These are phyloP conservation scores for Phytophthora crassamura DNA, from an alignment of 352 stramenopile species.

Conservation along the genomic window DNA sequence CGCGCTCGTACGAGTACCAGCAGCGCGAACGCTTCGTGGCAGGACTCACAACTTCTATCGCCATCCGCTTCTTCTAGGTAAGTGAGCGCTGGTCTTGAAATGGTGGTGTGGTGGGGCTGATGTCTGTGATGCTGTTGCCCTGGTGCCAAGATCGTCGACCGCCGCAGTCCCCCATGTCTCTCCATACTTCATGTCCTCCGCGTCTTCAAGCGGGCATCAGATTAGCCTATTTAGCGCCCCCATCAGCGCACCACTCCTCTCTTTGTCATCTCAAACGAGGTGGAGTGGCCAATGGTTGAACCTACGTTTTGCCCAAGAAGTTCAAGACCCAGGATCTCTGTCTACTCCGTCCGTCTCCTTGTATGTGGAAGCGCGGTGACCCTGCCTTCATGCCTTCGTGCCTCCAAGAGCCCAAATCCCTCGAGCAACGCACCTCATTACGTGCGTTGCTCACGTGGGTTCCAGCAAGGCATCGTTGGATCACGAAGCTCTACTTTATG, in stretches of 20 bases:
- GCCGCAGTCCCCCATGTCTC: background rate
- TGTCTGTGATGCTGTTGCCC: slow-evolving; percentile 11
- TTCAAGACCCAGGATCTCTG: slow-evolving; percentile 23
- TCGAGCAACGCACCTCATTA: slow-evolving; percentile 21
- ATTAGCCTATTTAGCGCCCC: slow-evolving; percentile 39
- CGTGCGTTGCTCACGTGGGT: slow-evolving; percentile 8
- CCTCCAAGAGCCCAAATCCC: slow-evolving; percentile 13
- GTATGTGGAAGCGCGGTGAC: background rate
- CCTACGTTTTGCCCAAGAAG: slow-evolving; percentile 1
- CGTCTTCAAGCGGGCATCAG: slow-evolving; percentile 18
- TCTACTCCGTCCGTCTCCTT: slow-evolving; percentile 11
- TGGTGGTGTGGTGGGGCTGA: background rate
- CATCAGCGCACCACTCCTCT: slow-evolving; percentile 14
- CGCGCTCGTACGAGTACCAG: slow-evolving; percentile 19
- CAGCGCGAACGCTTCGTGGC: slow-evolving; percentile 29
- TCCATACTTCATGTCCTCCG: slow-evolving; percentile 11
- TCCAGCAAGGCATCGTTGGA: background rate
- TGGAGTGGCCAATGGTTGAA: slow-evolving; percentile 18
- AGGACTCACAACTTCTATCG: slow-evolving; percentile 46
- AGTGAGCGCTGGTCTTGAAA: background rate
- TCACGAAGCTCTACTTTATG: background rate
- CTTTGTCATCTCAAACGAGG: slow-evolving; percentile 4
- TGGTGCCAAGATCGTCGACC: slow-evolving; percentile 13
- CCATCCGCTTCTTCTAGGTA: slow-evolving; percentile 62
- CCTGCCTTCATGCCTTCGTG: background rate